phyloP scores from a whole-genome alignment of 495 filamentous ascomycete genomes.

The Lophiotrema nucula region DNA sequence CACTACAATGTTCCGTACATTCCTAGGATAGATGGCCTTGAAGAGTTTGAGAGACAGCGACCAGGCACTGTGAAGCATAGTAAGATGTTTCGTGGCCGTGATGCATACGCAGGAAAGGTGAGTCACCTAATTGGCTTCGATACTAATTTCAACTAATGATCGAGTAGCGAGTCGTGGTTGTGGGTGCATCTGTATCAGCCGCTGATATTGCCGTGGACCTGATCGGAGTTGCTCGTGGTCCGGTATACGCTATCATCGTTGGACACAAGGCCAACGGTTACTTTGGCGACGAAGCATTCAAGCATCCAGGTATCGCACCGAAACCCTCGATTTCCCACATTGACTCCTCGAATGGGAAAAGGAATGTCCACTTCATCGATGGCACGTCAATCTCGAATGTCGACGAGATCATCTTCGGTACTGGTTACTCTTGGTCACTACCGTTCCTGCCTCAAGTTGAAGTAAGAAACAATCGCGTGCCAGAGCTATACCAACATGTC shows the following conservation, averaged over 20 bases:
- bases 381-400: constrained; percentile 11
- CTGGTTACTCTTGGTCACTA: constrained; percentile 24
- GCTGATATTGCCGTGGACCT: constrained; percentile 18
- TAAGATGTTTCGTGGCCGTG: constrained; percentile 16
- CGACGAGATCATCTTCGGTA: constrained; percentile 24
- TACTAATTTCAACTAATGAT: neutral
- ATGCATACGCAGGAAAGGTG: constrained; percentile 16
- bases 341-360: neutral
- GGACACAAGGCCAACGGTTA: constrained; percentile 5
- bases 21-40: constrained; percentile 10
- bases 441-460: constrained; percentile 14
- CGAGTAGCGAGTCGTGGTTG: constrained; percentile 15
- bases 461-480: constrained; percentile 8
- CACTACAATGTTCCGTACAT: constrained; percentile 22
- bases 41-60: neutral
- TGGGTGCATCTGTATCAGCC: constrained; percentile 19
- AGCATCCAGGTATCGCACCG: constrained; percentile 8
- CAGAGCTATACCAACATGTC: constrained; percentile 13
- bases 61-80: constrained; percentile 15
- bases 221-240: neutral
- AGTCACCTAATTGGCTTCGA: neutral
- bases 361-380: constrained; percentile 20
- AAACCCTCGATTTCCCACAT: constrained; percentile 10
- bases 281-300: constrained; percentile 13
- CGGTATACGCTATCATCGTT: constrained; percentile 2